A percentile compares a stretch with the other conserved stretches of the same genome.
These are phyloP conservation scores for Teratosphaeria gauchensis DNA, from an alignment of 2,329 filamentous ascomycete species.

Conservation along the genomic window DNA sequence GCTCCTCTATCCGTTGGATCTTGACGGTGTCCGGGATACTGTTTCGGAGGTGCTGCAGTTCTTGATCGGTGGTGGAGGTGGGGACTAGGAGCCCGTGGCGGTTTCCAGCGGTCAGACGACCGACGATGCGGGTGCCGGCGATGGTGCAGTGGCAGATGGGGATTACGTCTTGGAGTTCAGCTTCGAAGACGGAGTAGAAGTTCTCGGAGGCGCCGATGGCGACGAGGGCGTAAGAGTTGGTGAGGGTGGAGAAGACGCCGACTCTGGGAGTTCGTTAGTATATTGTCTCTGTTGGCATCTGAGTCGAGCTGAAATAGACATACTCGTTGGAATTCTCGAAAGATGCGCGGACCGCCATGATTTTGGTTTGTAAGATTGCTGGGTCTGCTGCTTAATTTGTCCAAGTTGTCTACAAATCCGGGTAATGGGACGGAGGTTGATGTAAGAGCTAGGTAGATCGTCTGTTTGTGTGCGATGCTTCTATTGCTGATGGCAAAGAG, in stretches of 20 bases:
- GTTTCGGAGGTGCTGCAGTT: slow-evolving; percentile 94
- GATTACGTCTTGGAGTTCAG: slow-evolving; percentile 93
- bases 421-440: neutral
- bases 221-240: slow-evolving; percentile 92
- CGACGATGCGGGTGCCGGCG: slow-evolving; percentile 90
- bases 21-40: slow-evolving; percentile 83
- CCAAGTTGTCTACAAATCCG: neutral
- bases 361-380: slow-evolving; percentile 7
- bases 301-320: slow-evolving; percentile 27
- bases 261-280: slow-evolving; percentile 39
- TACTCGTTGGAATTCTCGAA: slow-evolving; percentile 92
- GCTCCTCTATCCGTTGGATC: slow-evolving; percentile 96
- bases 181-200: slow-evolving; percentile 94
- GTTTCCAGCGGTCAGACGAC: slow-evolving; percentile 91
- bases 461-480: neutral
- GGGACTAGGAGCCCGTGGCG: slow-evolving; percentile 93
- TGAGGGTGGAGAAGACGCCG: slow-evolving; percentile 92
- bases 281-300: slow-evolving; percentile 11
- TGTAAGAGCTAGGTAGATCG: neutral
- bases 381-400: neutral
- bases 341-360: slow-evolving; percentile 48
- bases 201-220: slow-evolving; percentile 94
- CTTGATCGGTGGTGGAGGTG: slow-evolving; percentile 92
- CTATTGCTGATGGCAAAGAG: neutral
- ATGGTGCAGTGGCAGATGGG: slow-evolving; percentile 96